Conservation (phyloP, 306 rosid genomes). For the Casuarina cunninghamiana region DNA sequence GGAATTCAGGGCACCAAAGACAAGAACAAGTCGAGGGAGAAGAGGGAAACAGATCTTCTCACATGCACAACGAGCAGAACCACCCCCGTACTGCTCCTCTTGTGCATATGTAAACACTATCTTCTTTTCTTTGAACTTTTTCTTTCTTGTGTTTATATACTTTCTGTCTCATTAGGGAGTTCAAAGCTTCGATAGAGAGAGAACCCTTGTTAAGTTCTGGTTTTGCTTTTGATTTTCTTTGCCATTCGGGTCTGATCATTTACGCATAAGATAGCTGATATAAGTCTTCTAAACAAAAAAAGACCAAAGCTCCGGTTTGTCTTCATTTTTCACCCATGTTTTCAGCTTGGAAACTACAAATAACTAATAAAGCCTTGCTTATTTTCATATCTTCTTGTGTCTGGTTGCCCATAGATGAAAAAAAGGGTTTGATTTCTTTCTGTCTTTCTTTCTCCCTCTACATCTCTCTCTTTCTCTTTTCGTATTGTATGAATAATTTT, state of each 20-base stretch:
- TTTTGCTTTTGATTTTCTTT: background rate
- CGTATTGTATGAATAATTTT: background rate
- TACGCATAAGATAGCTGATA: too few relatives aligned
- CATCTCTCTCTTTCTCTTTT: background rate
- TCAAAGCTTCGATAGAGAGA: background rate
- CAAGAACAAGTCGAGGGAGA: slow-evolving; percentile 39
- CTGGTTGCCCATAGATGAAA: background rate
- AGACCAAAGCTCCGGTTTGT: background rate
- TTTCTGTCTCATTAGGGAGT: background rate
- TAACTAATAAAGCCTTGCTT: background rate
- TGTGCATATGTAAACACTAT: slow-evolving; percentile 37
- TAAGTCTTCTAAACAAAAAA: background rate
- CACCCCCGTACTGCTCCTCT: slow-evolving; percentile 14
- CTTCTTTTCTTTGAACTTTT: background rate
- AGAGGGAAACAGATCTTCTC: slow-evolving; percentile 45
- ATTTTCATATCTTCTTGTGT: background rate
- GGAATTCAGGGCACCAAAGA: slow-evolving; percentile 44
- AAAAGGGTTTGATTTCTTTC: background rate
- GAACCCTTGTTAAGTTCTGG: background rate
- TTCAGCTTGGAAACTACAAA: background rate
- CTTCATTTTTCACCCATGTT: background rate
- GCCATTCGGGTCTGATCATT: background rate
- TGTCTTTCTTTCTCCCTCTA: background rate
- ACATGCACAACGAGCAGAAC: slow-evolving; percentile 35
- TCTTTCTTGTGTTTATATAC: background rate